Percentiles rank a stretch among this genome's conserved stretches.
Conservation (phyloP, 441 rosid species). For the Pelargonium fulgidum region DNA sequence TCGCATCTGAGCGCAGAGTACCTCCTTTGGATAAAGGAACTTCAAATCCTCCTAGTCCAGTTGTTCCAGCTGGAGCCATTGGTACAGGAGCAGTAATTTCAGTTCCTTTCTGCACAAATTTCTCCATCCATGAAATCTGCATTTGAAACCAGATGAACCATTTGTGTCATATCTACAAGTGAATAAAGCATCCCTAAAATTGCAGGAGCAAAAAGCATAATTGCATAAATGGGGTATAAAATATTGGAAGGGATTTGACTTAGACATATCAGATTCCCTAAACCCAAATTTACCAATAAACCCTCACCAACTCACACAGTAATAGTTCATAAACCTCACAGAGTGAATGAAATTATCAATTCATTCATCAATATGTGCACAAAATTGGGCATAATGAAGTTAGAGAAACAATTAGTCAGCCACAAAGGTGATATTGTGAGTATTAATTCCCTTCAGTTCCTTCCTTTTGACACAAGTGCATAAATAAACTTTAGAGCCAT, state of each 20-base stretch:
- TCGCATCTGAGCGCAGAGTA: conserved; percentile 87
- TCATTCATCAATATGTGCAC: too few species aligned
- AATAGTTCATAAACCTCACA: too few species aligned
- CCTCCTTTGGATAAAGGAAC: conserved; percentile 94
- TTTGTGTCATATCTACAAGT: not conserved
- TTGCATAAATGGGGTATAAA: not conserved
- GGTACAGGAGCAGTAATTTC: conserved; percentile 99
- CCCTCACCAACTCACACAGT: too few species aligned
- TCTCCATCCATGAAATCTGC: conserved; percentile 99
- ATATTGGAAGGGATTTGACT: not conserved
- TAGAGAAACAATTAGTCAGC: too few species aligned
- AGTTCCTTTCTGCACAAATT: conserved; percentile 86
- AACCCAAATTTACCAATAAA: too few species aligned
- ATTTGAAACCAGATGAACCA: conserved; percentile 20
- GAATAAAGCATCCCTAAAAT: conserved; percentile 4
- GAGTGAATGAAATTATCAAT: too few species aligned
- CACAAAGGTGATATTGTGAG: too few species aligned
- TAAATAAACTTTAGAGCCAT: too few species aligned
- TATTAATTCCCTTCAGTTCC: too few species aligned
- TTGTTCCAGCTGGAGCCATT: conserved; percentile 85
- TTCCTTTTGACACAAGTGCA: too few species aligned
- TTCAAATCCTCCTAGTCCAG: conserved; percentile 98
- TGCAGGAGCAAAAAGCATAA: conserved; percentile 9
- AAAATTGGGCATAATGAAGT: too few species aligned
- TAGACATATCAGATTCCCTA: conserved; percentile 1